Evolutionary conservation across 2,329 filamentous ascomycete species (phyloP).

Genomic region (Paracamarosporium sp.): DNA sequence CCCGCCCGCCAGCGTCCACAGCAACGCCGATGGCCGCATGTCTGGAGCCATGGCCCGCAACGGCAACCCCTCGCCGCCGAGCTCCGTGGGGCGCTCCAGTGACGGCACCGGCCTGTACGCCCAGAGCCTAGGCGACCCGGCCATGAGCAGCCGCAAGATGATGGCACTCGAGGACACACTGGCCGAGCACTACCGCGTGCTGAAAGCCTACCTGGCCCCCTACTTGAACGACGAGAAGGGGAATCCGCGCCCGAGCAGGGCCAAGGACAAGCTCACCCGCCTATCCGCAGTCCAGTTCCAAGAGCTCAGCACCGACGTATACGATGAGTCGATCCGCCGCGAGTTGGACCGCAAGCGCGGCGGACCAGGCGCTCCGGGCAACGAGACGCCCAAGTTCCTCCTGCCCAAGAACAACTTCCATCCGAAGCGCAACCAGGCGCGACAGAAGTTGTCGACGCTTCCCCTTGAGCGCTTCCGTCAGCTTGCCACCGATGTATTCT

Average conservation of each 20-base stretch:
- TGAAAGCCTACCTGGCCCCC: conserved; percentile 76
- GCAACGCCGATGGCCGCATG: conserved; percentile 50
- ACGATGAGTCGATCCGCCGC: conserved; percentile 88
- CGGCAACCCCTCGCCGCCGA: conserved; percentile 79
- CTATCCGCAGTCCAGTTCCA: conserved; percentile 93
- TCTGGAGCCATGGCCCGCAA: conserved; percentile 61
- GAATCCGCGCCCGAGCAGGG: conserved; percentile 81
- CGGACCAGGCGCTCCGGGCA: conserved; percentile 56
- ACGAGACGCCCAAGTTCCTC: conserved; percentile 65
- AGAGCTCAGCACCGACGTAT: conserved; percentile 96
- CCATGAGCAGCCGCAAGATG: conserved; percentile 63
- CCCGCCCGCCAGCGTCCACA: conserved; percentile 47
- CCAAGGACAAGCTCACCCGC: conserved; percentile 90
- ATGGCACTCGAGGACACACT: conserved; percentile 71
- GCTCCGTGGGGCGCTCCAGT: conserved; percentile 85
- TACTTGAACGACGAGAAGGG: conserved; percentile 76
- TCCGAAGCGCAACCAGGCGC: conserved; percentile 96
- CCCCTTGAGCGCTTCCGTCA: conserved; percentile 87
- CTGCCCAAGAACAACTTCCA: conserved; percentile 90
- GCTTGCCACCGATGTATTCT: conserved; percentile 93
- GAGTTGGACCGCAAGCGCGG: conserved; percentile 66
- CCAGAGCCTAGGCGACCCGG: conserved; percentile 60
- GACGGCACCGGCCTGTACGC: conserved; percentile 74
- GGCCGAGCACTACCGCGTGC: conserved; percentile 79
- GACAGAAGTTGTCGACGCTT: conserved; percentile 90